Percentiles rank a stretch among this genome's conserved stretches.
Evolutionary conservation across 495 filamentous ascomycete genomes (phyloP).

Genomic region (Aspergillus campestris): DNA sequence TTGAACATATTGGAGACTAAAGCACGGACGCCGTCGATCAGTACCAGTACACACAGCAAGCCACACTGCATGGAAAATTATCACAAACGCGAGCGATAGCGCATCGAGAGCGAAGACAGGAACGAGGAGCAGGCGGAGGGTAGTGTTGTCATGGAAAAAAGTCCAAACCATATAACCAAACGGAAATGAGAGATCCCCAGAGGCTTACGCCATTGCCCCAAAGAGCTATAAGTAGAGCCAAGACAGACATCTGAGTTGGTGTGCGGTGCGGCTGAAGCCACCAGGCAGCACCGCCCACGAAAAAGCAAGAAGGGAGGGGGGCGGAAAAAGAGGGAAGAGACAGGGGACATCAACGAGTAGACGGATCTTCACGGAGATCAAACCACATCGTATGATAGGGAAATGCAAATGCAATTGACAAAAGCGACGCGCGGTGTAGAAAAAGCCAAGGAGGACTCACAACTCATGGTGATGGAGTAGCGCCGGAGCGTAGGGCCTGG

Average conservation of each 20-base stretch:
- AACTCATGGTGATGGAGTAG: slow-evolving; percentile 34
- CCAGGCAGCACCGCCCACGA: slow-evolving; percentile 12
- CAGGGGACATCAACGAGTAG: slow-evolving; percentile 2
- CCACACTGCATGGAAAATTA: neutral
- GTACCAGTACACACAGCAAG: slow-evolving; percentile 5
- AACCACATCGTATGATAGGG: neutral
- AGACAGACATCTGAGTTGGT: slow-evolving; percentile 4
- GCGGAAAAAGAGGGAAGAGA: slow-evolving; percentile 5
- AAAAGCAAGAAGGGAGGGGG: slow-evolving; percentile 8
- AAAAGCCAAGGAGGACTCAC: slow-evolving; percentile 25
- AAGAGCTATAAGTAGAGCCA: slow-evolving; percentile 2
- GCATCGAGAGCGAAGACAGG: slow-evolving; percentile 1
- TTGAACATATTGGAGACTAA: slow-evolving; percentile 88
- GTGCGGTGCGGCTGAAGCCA: slow-evolving; percentile 5
- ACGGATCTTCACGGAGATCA: neutral
- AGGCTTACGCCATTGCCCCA: slow-evolving; percentile 6
- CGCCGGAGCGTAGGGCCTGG: slow-evolving; percentile 1
- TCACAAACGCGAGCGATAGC: neutral
- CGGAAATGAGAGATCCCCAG: slow-evolving; percentile 3
- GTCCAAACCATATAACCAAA: slow-evolving; percentile 12
- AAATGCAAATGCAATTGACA: neutral
- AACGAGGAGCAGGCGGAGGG: neutral
- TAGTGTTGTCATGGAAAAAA: neutral
- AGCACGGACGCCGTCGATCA: slow-evolving; percentile 18
- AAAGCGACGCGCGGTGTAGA: neutral